Base-by-base conservation (phyloP, 1,284 basidiomycete species). In the Retiboletus flavoniger region DNA sequence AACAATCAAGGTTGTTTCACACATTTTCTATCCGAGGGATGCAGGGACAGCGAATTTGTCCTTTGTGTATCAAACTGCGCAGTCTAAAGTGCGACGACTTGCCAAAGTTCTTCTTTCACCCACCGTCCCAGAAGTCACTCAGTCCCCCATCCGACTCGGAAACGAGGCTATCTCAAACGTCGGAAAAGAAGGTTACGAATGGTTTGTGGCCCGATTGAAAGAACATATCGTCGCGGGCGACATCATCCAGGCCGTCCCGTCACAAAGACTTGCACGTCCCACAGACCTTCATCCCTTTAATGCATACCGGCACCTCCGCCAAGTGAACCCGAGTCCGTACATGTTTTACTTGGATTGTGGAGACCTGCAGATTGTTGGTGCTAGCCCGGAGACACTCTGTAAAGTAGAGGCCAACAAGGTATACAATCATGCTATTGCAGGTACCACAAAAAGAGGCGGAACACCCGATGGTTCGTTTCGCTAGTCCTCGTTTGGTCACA, bases 331-430 rank as follows among this genome's bases (percentile, higher is more conserved):
- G 1, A 95, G 92, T 52, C 97, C 97, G 6, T 99, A 99, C 75
- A 99, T 98, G 96, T 99, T 97, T 75, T 99, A 96, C 72, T 73
- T 99, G 60, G 93, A 99, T 65, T 95, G 93, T 63, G 92, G 93
- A 8, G 93, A 93, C 54, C 72, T 94, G 10, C 94, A 98, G 72
- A 78, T 99, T 32, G 95, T 99, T 14, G 97, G 97, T 10, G 97
- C 97, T 1, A 96, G 93, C 62, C 97, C 97, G 0, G 97, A 99
- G 74, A 98, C 96, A 16, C 77, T 99, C 13, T 99, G 97, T 76
- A 98, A 96, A 72, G 94, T 99, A 26, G 88, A 94, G 71, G 83
- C 81, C 63, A 90, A 92, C 67, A 90, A 93, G 59, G 97, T 99
- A 11, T 96, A 84, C 70, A 98, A 98, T 65, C 97, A 99, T 70